Evolutionary conservation across 495 filamentous ascomycete species (phyloP), one percentile per base, ranked within the genome.

Genomic region (Penicillium egyptiacum): DNA sequence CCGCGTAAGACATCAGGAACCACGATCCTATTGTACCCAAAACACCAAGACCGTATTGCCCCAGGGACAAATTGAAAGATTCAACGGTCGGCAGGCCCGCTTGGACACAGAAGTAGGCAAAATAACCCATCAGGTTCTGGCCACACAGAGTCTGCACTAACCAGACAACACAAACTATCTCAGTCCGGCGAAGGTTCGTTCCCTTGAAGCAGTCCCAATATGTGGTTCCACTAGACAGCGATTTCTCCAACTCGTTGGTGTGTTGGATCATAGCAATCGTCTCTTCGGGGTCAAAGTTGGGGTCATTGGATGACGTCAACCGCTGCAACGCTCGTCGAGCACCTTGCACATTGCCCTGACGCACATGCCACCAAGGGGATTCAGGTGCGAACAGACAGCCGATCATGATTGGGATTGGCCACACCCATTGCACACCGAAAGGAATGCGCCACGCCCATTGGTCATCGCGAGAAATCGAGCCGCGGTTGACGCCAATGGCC

Each of bases 251-350:
- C 26, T 84, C 82, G 33, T 84, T 86, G 6, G 86, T 89, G 62
- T 87, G 86, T 22, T 85, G 80, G 78, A 90, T 90, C 84, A 90
- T 87, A 31, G 86, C 80, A 25, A 90, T 71, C 2, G 85, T 86
- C 64, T 89, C 83, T 59, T 87, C 82, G 3, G 80, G 70, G 50
- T 88, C 75, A 59, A 88, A 85, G 31, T 78, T 69, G 0, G 76
- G 77, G 57, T 85, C 80, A 19, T 58, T 45, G 20, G 73, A 65
- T 42, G 75, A 79, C 1, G 79, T 84, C 22, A 90, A 71, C 12
- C 86, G 82, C 19, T 77, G 75, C 17, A 91, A 70, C 9, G 84
- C 75, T 14, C 70, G 66, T 64, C 84, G 83, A 4, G 88, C 88
- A 20, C 84, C 79, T 11, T 84, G 81, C 22, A 80, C 68, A 25